Conservation (phyloP, 73 alveolate species). For the Paramecium primaurelia region DNA sequence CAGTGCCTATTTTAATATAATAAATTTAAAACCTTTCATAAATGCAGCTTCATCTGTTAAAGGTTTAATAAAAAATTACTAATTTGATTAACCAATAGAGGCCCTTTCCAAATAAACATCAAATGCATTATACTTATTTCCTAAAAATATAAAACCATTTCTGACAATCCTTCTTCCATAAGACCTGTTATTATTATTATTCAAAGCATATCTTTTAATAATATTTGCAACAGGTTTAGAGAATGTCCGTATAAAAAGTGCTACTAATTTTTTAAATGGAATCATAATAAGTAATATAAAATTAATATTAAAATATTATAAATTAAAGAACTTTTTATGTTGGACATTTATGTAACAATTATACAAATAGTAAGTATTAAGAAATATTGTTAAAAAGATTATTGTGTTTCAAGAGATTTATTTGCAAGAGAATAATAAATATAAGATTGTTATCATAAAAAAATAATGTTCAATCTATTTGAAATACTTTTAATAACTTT, state of each 20-base stretch:
- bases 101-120: neutral
- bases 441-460: no score
- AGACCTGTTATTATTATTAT: neutral
- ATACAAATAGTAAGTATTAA: no score
- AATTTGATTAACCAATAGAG: neutral
- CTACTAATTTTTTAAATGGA: neutral
- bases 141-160: neutral
- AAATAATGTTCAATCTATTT: no score
- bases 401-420: no score
- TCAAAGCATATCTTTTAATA: conserved; percentile 21
- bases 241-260: conserved; percentile 4
- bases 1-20: neutral
- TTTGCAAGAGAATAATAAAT: no score
- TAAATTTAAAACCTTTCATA: neutral
- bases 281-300: neutral
- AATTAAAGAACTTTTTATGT: no score
- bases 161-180: neutral
- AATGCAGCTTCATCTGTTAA: conserved; percentile 21
- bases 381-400: no score
- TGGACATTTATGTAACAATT: no score
- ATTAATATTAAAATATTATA: neutral
- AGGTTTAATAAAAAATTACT: neutral
- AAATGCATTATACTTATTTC: conserved; percentile 14
- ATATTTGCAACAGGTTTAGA: neutral
- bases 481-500: no score